phyloP scores from a whole-genome alignment of 2,329 filamentous ascomycete genomes.

The Hypomyces perniciosus region DNA sequence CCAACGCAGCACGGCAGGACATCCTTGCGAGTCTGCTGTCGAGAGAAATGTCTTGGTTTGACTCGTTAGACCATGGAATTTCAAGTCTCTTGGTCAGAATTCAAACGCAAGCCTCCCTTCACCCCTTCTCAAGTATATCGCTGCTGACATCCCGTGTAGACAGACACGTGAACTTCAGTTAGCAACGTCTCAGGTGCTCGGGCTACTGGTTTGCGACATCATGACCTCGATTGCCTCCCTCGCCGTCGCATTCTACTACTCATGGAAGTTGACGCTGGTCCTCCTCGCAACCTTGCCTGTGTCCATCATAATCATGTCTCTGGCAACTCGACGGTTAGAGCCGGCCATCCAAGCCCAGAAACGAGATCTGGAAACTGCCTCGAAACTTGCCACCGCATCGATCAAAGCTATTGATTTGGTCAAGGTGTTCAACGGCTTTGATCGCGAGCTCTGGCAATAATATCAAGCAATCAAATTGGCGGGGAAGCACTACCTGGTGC shows the following conservation, averaged over 20 bases:
- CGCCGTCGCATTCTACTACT: conserved; percentile 67
- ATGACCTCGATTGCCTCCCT: conserved; percentile 62
- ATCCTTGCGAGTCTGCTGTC: conserved; percentile 65
- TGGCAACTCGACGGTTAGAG: conserved; percentile 57
- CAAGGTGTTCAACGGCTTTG: conserved; percentile 76
- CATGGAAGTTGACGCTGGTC: conserved; percentile 78
- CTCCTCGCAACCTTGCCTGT: conserved; percentile 69
- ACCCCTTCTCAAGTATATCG: background rate
- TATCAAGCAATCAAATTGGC: conserved; percentile 49
- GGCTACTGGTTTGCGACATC: conserved; percentile 58
- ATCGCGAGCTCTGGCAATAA: conserved; percentile 64
- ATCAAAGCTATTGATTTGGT: conserved; percentile 75
- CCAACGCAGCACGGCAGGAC: conserved; percentile 53
- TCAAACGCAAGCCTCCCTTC: conserved; percentile 56
- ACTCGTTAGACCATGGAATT: conserved; percentile 64
- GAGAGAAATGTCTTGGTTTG: conserved; percentile 78
- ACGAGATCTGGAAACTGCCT: conserved; percentile 58
- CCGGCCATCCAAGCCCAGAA: conserved; percentile 65
- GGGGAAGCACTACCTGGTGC: conserved; percentile 57
- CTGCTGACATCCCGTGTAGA: conserved; percentile 36
- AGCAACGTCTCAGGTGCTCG: conserved; percentile 73
- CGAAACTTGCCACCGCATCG: conserved; percentile 65
- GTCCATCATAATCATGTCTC: conserved; percentile 52
- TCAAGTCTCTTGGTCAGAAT: conserved; percentile 64
- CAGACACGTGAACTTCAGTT: conserved; percentile 77